A percentile compares a stretch with the other conserved stretches of the same genome.
Conservation (phyloP, 345 rosid species). For the Melaleuca alternifolia region DNA sequence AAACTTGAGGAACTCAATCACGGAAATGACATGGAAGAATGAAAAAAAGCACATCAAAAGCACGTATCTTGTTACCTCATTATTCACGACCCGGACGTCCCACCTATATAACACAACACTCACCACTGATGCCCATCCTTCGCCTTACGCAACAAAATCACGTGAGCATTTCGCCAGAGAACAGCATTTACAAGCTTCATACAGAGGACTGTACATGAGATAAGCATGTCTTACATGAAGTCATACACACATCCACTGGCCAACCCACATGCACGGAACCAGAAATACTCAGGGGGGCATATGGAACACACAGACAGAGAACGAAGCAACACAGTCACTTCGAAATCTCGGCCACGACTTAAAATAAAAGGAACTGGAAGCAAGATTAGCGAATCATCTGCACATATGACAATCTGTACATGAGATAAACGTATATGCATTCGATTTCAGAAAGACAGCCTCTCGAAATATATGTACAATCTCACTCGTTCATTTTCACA, state of each 20-base stretch:
- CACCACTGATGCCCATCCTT: not conserved
- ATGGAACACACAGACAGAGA: not conserved
- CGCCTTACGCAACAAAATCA: not conserved
- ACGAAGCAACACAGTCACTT: not conserved
- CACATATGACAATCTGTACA: not conserved
- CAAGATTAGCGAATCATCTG: not conserved
- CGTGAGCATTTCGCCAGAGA: not conserved
- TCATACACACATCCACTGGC: not conserved
- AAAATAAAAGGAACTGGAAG: no score
- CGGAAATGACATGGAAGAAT: no score
- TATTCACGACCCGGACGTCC: not conserved
- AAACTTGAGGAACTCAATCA: no score
- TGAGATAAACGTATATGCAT: no score
- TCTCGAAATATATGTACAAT: no score
- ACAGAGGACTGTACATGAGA: no score
- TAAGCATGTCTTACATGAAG: not conserved
- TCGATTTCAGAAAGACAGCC: no score
- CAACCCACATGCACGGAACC: not conserved
- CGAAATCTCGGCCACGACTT: accelerated
- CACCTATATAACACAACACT: not conserved
- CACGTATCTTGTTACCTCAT: no score
- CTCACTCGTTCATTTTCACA: no score
- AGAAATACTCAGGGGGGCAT: accelerated
- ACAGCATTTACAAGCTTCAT: not conserved
- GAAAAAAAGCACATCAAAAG: no score